Percentiles rank a stretch among this genome's conserved stretches.
Conservation (phyloP, 768 basidiomycete genomes). For the Collybia mongolica region DNA sequence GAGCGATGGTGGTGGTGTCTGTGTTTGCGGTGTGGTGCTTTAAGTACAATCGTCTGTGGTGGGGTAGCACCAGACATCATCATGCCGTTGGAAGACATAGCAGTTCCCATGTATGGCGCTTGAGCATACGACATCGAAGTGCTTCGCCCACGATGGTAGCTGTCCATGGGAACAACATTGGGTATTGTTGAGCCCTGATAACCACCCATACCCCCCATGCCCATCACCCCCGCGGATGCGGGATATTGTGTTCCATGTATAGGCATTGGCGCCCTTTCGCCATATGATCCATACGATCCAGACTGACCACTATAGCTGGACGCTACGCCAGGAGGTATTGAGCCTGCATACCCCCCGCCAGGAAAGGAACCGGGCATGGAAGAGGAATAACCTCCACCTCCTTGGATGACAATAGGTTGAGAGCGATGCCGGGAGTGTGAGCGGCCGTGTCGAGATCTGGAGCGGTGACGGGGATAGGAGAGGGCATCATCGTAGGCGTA, state of each 20-base stretch:
- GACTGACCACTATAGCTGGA: conserved; percentile 9
- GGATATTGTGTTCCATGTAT: conserved; percentile 24
- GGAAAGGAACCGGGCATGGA: conserved; percentile 7
- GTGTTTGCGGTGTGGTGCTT: conserved; percentile 23
- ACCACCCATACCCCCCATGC: conserved; percentile 22
- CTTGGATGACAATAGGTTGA: conserved; percentile 23
- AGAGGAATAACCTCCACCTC: conserved; percentile 3
- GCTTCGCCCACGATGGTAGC: conserved; percentile 25
- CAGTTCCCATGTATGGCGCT: conserved; percentile 18
- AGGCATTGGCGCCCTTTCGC: conserved; percentile 18
- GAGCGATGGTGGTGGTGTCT: conserved; percentile 31
- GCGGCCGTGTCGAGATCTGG: conserved; percentile 34
- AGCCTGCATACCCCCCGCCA: conserved; percentile 10
- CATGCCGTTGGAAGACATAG: conserved; percentile 15
- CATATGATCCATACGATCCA: conserved; percentile 21
- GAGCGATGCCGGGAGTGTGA: conserved; percentile 33
- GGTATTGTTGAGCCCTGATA: conserved; percentile 25
- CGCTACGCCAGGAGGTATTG: conserved; percentile 9
- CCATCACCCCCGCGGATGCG: conserved; percentile 14
- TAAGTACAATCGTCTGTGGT: conserved; percentile 28
- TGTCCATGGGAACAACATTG: conserved; percentile 21
- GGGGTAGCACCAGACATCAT: conserved; percentile 19
- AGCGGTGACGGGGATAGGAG: conserved; percentile 22
- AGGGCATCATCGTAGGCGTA: conserved; percentile 38
- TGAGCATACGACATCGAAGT: conserved; percentile 35